Conservation (phyloP, 1,284 basidiomycete species). For the Ceratobasidium sp. region DNA sequence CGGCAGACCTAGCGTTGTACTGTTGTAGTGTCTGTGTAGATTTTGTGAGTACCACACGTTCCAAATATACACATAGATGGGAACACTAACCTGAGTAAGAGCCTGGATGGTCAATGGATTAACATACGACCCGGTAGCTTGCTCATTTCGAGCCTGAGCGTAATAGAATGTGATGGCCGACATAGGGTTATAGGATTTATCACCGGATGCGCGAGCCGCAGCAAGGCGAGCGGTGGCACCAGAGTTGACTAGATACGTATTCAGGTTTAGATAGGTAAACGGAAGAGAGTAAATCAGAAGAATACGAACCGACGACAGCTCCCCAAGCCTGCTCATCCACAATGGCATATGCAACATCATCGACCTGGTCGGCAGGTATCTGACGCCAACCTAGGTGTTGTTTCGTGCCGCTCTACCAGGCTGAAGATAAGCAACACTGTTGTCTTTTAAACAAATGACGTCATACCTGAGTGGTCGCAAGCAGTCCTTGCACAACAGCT, state of each 20-base stretch:
- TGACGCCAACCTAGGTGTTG: constrained; percentile 57
- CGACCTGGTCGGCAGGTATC: constrained; percentile 52
- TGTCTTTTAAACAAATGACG: background rate
- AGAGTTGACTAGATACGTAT: constrained; percentile 54
- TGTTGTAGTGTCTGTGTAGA: constrained; percentile 47
- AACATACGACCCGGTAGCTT: constrained; percentile 58
- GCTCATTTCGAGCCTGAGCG: constrained; percentile 60
- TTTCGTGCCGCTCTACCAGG: constrained; percentile 50
- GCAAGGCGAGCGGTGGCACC: constrained; percentile 56
- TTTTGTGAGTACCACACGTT: too few relatives aligned
- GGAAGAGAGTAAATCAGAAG: background rate
- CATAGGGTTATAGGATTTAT: constrained; percentile 57
- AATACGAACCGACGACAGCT: constrained; percentile 58
- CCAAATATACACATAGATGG: too few relatives aligned
- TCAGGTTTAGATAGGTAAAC: background rate
- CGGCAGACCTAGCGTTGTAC: constrained; percentile 36
- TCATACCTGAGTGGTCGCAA: constrained; percentile 51
- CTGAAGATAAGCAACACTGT: background rate
- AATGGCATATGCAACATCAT: constrained; percentile 55
- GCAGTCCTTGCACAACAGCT: constrained; percentile 55
- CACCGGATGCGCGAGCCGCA: constrained; percentile 56
- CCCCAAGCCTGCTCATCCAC: constrained; percentile 58
- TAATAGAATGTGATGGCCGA: constrained; percentile 58
- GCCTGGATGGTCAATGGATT: constrained; percentile 53
- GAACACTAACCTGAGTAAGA: constrained; percentile 51